A percentile compares a stretch with the other conserved stretches of the same genome.
phyloP scores from a whole-genome alignment of 164 flowering plant genomes.

The Macadamia tetraphylla region DNA sequence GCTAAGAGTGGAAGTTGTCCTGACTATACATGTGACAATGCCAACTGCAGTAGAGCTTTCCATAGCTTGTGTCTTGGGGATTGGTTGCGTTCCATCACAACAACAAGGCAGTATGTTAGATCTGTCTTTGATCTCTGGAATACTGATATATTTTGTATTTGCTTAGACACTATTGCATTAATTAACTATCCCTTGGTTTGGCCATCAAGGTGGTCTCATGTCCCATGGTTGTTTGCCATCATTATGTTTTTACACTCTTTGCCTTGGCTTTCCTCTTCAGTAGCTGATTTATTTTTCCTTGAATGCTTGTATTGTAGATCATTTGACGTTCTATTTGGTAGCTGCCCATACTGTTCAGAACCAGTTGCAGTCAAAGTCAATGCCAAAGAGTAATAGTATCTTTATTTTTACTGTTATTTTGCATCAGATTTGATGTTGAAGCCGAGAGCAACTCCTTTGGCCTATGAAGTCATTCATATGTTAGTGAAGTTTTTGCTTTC shows the following conservation, averaged over 20 bases:
- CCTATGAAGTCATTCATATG: too few species aligned
- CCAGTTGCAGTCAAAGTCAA: conserved; percentile 68
- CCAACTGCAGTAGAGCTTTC: conserved; percentile 60
- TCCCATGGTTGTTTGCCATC: background rate
- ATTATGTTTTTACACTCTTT: background rate
- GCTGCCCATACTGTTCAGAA: conserved; percentile 81
- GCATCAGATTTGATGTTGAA: too few species aligned
- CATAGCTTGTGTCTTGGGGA: conserved; percentile 76
- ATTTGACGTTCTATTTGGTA: conserved; percentile 74
- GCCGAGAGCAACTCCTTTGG: too few species aligned
- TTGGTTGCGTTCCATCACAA: conserved; percentile 81
- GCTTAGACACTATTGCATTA: background rate
- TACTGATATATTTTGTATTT: background rate
- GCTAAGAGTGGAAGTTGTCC: conserved; percentile 56
- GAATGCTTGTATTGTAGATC: conserved; percentile 46
- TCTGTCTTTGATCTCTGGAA: background rate
- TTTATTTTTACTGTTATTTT: background rate
- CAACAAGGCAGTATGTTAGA: conserved; percentile 75
- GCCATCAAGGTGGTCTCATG: background rate
- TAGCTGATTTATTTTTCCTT: background rate
- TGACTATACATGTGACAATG: conserved; percentile 72
- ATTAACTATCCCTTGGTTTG: background rate
- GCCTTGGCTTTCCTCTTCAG: background rate
- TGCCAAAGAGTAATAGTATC: conserved; percentile 17
- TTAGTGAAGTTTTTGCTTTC: too few species aligned